Base-by-base conservation (phyloP, 2,329 filamentous ascomycete genomes). In the Verticillium dahliae region DNA sequence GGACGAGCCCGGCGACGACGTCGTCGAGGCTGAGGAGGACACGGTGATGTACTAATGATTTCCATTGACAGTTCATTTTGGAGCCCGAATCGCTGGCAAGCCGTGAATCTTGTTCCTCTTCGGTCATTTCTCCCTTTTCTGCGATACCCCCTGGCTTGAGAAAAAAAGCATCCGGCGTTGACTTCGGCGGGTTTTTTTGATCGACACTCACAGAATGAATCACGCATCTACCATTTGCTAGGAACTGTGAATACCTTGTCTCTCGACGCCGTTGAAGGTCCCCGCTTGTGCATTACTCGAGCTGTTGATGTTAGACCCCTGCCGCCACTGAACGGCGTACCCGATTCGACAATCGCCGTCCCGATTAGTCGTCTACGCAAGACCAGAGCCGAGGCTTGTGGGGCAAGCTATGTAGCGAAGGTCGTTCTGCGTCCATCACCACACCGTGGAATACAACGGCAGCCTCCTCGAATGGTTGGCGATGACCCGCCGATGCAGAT, bases 21-120 rank as follows among this genome's bases (percentile, higher is more conserved):
- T 96, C 66, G 87, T 95, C 60, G 90, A 92, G 73, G 90, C 89
- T 60, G 91, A 92, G 63, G 92, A 97, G 77, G 92, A 97, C 70
- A 92, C 89, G 68, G 91, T 97, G 60, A 94, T 96, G 63, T 97
- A 97, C 78, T 97, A 78, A 83, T 56, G 18, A n/a, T 50, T 41
- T 50, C 18, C 45, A n/a, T 27, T 11, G 45, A 50, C n/a, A 50
- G 45, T 22, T 18, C 22, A n/a, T 7, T 27, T 50, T 50, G 18
- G 18, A 31, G n/a, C 11, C 9, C n/a, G 7, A 50, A 18, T 11
- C 22, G 13, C 18, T n/a, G 45, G 7, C 45, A 50, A 50, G 18
- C 18, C 11, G 7, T 9, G 18, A 18, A 50, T 18, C 9, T 22
- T 22, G n/a, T 13, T 27, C 11, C 45, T 13, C 18, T 18, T 22